Evolutionary conservation across 1,139 yeast genomes (phyloP).

Genomic region (Candida albicans): DNA sequence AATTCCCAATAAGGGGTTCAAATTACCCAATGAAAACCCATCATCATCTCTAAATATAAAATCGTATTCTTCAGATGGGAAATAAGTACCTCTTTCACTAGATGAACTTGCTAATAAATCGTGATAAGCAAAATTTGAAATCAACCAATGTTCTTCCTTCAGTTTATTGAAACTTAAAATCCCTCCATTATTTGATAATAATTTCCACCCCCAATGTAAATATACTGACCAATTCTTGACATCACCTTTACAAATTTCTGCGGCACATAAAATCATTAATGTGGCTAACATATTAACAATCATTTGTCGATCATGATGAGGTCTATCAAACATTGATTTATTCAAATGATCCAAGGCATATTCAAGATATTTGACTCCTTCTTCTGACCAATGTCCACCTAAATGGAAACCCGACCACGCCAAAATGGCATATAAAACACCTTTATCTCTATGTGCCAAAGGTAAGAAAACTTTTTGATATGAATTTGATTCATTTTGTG

Average conservation of each 20-base stretch:
- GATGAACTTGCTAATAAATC: constrained; percentile 68
- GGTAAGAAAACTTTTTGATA: constrained; percentile 76
- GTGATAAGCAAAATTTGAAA: constrained; percentile 81
- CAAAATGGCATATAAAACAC: constrained; percentile 66
- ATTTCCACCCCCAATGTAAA: constrained; percentile 59
- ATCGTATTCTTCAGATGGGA: constrained; percentile 58
- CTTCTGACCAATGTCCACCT: constrained; percentile 45
- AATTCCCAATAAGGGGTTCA: constrained; percentile 73
- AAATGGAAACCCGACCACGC: constrained; percentile 79
- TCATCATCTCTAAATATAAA: constrained; percentile 44
- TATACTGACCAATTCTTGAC: constrained; percentile 67
- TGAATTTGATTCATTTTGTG: constrained; percentile 56
- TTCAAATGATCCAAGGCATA: constrained; percentile 48
- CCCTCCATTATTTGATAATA: constrained; percentile 60
- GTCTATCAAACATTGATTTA: constrained; percentile 10
- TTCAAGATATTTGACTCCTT: constrained; percentile 47
- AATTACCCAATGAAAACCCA: constrained; percentile 35
- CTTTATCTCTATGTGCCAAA: constrained; percentile 67
- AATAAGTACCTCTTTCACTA: constrained; percentile 57
- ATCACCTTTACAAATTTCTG: constrained; percentile 76
- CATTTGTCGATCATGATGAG: constrained; percentile 18
- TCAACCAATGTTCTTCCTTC: constrained; percentile 68
- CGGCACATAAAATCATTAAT: constrained; percentile 64
- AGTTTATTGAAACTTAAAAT: constrained; percentile 51
- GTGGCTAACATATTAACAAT: constrained; percentile 57